These are phyloP conservation scores for Collybia sp. DNA, from an alignment of 768 basidiomycete species.

Conservation along the genomic window DNA sequence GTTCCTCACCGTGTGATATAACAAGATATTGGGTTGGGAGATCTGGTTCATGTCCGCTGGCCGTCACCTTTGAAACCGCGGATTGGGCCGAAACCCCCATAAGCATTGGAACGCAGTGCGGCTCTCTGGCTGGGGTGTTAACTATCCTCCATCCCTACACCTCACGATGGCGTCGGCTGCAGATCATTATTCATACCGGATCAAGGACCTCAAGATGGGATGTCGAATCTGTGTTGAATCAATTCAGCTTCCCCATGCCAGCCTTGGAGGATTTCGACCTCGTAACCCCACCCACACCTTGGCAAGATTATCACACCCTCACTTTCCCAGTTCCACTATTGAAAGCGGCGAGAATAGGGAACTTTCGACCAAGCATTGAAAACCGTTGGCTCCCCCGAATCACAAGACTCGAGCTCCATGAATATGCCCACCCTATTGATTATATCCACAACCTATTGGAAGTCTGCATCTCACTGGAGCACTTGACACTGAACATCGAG, in stretches of 20 bases:
- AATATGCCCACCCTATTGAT: slow-evolving; percentile 4
- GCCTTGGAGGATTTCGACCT: slow-evolving; percentile 4
- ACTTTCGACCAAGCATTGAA: slow-evolving; percentile 5
- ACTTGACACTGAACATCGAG: slow-evolving; percentile 4
- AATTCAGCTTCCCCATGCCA: slow-evolving; percentile 9
- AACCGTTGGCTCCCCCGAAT: slow-evolving; percentile 7
- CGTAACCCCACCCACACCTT: slow-evolving; percentile 6
- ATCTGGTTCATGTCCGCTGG: too few relatives aligned
- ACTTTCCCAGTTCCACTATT: slow-evolving; percentile 1
- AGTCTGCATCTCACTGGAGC: slow-evolving; percentile 2
- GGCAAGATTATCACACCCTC: slow-evolving; percentile 6
- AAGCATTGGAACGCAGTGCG: too few relatives aligned
- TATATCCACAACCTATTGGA: slow-evolving; percentile 6
- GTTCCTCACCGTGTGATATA: too few relatives aligned
- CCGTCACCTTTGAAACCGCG: too few relatives aligned
- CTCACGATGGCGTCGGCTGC: too few relatives aligned
- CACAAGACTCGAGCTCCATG: slow-evolving; percentile 2
- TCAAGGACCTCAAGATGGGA: not conserved
- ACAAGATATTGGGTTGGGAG: too few relatives aligned
- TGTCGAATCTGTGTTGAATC: slow-evolving; percentile 5
- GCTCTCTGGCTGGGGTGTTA: too few relatives aligned
- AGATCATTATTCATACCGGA: too few relatives aligned
- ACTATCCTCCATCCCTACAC: too few relatives aligned
- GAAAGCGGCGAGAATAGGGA: slow-evolving; percentile 3
- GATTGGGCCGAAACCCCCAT: too few relatives aligned